These are phyloP conservation scores for Immersiella caudata DNA, from an alignment of 495 filamentous ascomycete species.

Conservation along the genomic window DNA sequence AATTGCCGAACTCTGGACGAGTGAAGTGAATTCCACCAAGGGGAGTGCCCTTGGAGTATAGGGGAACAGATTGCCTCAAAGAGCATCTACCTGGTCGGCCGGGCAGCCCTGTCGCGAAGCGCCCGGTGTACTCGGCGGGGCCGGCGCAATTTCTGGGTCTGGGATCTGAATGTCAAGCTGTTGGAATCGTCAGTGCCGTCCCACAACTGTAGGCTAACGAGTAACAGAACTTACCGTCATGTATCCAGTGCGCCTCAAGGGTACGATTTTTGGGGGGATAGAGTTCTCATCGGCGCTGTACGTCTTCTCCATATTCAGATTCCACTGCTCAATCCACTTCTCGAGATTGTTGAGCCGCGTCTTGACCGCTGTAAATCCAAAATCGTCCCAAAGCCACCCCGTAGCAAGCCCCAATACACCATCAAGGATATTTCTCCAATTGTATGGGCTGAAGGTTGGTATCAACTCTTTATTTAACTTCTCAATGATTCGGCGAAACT, in stretches of 20 bases:
- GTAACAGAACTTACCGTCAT: constrained; percentile 66
- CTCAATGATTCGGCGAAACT: constrained; percentile 78
- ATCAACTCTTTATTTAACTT: constrained; percentile 74
- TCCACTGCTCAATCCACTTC: constrained; percentile 79
- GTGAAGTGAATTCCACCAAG: neutral
- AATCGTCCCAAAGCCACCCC: constrained; percentile 91
- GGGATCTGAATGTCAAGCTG: constrained; percentile 45
- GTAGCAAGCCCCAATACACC: constrained; percentile 75
- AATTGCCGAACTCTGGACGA: neutral
- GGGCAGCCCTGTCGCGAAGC: constrained; percentile 22
- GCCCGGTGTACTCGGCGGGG: constrained; percentile 35
- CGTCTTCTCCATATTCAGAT: constrained; percentile 61
- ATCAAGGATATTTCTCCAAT: constrained; percentile 72
- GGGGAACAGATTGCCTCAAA: constrained; percentile 3
- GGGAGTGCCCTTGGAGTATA: neutral
- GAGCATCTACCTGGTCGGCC: constrained; percentile 21
- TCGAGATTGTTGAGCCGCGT: constrained; percentile 67
- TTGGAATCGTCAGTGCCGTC: constrained; percentile 13
- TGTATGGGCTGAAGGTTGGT: constrained; percentile 73
- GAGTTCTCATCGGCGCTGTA: constrained; percentile 53
- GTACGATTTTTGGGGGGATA: constrained; percentile 69
- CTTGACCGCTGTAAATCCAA: constrained; percentile 74
- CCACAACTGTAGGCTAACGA: neutral
- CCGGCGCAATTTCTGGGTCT: constrained; percentile 40
- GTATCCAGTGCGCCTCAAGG: constrained; percentile 80